Evolutionary conservation across 768 basidiomycete genomes (phyloP).

Genomic region (Tephrocybe sp.): DNA sequence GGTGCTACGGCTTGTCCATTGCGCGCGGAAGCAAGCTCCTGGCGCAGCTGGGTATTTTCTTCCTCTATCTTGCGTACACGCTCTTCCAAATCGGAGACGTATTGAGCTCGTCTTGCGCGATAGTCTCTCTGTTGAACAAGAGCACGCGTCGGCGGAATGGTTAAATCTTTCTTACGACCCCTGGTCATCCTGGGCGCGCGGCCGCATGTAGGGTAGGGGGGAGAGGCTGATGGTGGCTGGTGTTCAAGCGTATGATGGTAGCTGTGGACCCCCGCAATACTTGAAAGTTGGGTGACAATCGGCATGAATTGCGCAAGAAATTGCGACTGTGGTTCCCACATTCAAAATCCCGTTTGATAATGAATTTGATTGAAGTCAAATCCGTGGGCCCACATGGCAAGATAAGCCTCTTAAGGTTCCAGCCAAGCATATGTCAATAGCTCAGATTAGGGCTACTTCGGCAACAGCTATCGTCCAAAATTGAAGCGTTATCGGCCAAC

Average conservation of each 20-base stretch:
- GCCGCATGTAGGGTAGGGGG: slow-evolving; percentile 12
- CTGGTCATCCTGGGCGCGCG: slow-evolving; percentile 45
- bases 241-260: slow-evolving; percentile 11
- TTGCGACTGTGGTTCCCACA: slow-evolving; percentile 19
- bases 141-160: slow-evolving; percentile 56
- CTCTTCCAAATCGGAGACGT: slow-evolving; percentile 54
- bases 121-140: slow-evolving; percentile 65
- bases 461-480: background rate
- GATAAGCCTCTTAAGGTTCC: slow-evolving; percentile 9
- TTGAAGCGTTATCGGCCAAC: slow-evolving; percentile 6
- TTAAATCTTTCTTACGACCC: slow-evolving; percentile 63
- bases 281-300: slow-evolving; percentile 24
- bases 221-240: slow-evolving; percentile 12
- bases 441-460: background rate
- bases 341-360: slow-evolving; percentile 22
- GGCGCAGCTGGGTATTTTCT: slow-evolving; percentile 49
- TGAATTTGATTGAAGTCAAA: slow-evolving; percentile 25
- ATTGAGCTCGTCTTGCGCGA: slow-evolving; percentile 56
- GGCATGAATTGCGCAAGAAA: slow-evolving; percentile 36
- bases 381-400: slow-evolving; percentile 14
- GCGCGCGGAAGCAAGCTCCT: slow-evolving; percentile 44
- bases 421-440: slow-evolving; percentile 8
- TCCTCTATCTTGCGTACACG: slow-evolving; percentile 51
- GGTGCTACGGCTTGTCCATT: slow-evolving; percentile 33
- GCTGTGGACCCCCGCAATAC: slow-evolving; percentile 3